phyloP scores from a whole-genome alignment of 2,329 filamentous ascomycete species.

The Endoconidiophora polonica region DNA sequence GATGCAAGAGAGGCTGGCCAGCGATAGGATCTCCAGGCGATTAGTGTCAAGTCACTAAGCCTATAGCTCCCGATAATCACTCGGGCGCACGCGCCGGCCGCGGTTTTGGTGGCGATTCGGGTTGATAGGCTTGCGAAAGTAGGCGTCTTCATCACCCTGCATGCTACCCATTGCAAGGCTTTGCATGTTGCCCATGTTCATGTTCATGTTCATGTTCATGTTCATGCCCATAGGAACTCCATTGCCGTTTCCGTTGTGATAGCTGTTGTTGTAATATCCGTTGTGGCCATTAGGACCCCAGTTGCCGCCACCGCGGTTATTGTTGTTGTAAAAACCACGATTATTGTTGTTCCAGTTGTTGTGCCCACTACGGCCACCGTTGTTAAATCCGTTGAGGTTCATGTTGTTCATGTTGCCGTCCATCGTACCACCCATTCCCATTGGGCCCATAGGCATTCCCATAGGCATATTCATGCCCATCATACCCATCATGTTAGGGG shows the following conservation, averaged over 20 bases:
- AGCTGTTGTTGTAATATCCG: slow-evolving; percentile 15
- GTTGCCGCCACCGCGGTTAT: slow-evolving; percentile 17
- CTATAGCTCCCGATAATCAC: slow-evolving; percentile 76
- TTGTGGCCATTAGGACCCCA: slow-evolving; percentile 15
- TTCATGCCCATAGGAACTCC: slow-evolving; percentile 6
- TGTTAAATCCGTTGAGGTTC: slow-evolving; percentile 9
- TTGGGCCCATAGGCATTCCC: slow-evolving; percentile 8
- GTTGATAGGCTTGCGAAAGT: slow-evolving; percentile 91
- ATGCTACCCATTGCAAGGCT: slow-evolving; percentile 17
- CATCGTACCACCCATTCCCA: slow-evolving; percentile 2
- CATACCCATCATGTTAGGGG: slow-evolving; percentile 19
- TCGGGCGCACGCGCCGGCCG: slow-evolving; percentile 63
- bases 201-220: slow-evolving; percentile 18
- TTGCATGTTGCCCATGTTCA: slow-evolving; percentile 22
- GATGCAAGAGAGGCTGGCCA: not conserved
- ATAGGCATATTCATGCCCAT: slow-evolving; percentile 21
- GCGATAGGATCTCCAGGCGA: no score
- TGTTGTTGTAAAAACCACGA: not conserved
- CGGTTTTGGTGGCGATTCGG: slow-evolving; percentile 77
- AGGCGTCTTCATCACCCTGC: slow-evolving; percentile 59
- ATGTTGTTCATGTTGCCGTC: slow-evolving; percentile 4
- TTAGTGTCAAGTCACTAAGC: not conserved
- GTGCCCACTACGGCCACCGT: slow-evolving; percentile 14
- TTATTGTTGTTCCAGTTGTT: slow-evolving; percentile 4
- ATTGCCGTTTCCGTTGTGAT: not conserved